Conservation (phyloP, 2,329 filamentous ascomycete species). For the Sporothrix globosa region DNA sequence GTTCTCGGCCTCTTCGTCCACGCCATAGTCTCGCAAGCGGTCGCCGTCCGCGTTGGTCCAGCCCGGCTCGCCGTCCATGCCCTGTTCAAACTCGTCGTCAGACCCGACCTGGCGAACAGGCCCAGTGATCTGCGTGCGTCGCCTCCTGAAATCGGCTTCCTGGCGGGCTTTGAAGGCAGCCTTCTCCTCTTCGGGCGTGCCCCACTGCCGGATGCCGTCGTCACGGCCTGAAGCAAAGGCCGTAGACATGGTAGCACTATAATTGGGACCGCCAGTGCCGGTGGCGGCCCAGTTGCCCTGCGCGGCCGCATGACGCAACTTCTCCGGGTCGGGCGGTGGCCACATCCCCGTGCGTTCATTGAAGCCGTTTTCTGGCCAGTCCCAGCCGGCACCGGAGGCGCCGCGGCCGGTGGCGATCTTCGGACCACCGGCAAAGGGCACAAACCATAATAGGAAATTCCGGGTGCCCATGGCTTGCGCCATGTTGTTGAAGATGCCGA, state of each 20-base stretch:
- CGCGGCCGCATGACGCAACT: slow-evolving; percentile 50
- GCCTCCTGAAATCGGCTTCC: slow-evolving; percentile 50
- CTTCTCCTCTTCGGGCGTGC: slow-evolving; percentile 51
- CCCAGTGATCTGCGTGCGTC: slow-evolving; percentile 33
- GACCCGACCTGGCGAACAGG: slow-evolving; percentile 32
- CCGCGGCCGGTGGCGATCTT: slow-evolving; percentile 43
- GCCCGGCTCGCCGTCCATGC: slow-evolving; percentile 55
- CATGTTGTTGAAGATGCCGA: slow-evolving; percentile 75
- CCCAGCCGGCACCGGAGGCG: slow-evolving; percentile 54
- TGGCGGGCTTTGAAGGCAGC: slow-evolving; percentile 57
- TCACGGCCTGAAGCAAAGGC: slow-evolving; percentile 16
- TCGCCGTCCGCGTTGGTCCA: slow-evolving; percentile 81
- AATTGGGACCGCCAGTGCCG: background rate
- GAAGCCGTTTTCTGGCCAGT: slow-evolving; percentile 76
- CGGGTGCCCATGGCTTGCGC: slow-evolving; percentile 72
- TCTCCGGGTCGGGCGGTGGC: slow-evolving; percentile 67
- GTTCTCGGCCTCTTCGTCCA: slow-evolving; percentile 72
- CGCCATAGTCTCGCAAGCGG: slow-evolving; percentile 73
- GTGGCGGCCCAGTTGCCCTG: slow-evolving; percentile 29
- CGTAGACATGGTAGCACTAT: background rate
- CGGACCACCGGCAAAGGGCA: slow-evolving; percentile 64
- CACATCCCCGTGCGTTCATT: slow-evolving; percentile 65
- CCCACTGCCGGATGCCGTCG: slow-evolving; percentile 38
- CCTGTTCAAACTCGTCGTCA: slow-evolving; percentile 38
- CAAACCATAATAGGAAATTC: slow-evolving; percentile 69